Base-by-base conservation (phyloP, 1,139 yeast species). In the Diutina catenulata region DNA sequence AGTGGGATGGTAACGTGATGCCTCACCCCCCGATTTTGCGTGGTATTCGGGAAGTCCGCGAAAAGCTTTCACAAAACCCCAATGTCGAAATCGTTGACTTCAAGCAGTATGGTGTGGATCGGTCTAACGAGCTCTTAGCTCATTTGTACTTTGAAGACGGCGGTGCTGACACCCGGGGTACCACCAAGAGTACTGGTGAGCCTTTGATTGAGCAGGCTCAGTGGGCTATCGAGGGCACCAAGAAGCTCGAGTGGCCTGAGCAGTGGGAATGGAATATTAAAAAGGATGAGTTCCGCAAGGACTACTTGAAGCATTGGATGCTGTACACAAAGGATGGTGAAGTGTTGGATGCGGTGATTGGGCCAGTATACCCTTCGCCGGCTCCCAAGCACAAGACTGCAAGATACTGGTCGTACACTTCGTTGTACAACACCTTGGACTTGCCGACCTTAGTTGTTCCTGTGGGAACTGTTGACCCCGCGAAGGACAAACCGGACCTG, bases 111-210 rank as follows among this genome's bases (percentile, higher is more conserved):
- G 28, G 28, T n/a, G 28, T 25, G 37, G 45, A 39, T 14, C 41
- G 36, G 35, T 41, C 48, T 7, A 25, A 38, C 37, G 45, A 45
- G 16, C 47, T 50, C 25, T 38, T 49, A 19, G 39, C 46, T 11
- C 39, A 43, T n/a, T 39, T 51, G 16, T 52, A 49, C 39, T 50
- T 50, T 37, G 53, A 49, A 33, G 55, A 51, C 43, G 56, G 56
- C 10, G 55, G 51, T n/a, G 28, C 28, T n/a, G 55, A 52, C 38
- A 46, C 51, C 20, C 42, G 39, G 23, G 39, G 39, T n/a, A 47
- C 50, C 5, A 39, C 44, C 28, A 29, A 37, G 11, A 38, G 37
- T 5, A 49, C 53, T 4, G 50, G 50, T 2, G 56, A 52, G 33
- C 56, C 56, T 11, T 37, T 48, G 29, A 48, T 47, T 39, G 49